phyloP scores from a whole-genome alignment of 345 rosid genomes.

The Salix arbutifolia region DNA sequence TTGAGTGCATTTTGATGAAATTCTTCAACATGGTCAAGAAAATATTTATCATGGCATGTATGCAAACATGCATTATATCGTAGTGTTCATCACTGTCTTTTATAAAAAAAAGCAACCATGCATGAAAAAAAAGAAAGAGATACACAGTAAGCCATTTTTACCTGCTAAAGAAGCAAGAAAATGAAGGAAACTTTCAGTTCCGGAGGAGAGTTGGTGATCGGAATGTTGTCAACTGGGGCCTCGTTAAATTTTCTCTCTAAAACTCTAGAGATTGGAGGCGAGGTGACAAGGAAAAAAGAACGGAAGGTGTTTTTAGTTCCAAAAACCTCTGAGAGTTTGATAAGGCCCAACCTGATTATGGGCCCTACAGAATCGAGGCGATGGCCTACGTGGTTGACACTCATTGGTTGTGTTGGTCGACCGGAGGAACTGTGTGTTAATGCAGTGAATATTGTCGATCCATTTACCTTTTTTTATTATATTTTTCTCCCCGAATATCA shows the following conservation, averaged over 20 bases:
- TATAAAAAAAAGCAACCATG: not conserved
- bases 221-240: not conserved
- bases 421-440: not conserved
- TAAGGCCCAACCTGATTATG: not conserved
- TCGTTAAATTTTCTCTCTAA: not conserved
- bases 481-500: too few species aligned
- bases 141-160: not conserved
- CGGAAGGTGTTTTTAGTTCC: not conserved
- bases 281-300: not conserved
- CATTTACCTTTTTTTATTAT: too few species aligned
- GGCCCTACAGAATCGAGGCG: not conserved
- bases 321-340: not conserved
- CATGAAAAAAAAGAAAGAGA: not conserved
- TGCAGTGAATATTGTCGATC: too few species aligned
- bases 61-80: not conserved
- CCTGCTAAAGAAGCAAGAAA: not conserved
- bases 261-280: not conserved
- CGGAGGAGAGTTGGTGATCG: conserved; percentile 8
- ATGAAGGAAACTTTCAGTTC: not conserved
- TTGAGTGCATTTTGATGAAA: not conserved
- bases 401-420: not conserved
- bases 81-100: not conserved
- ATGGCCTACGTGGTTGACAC: not conserved
- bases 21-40: not conserved
- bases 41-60: not conserved